Percentiles rank a stretch among this genome's conserved stretches.
Evolutionary conservation across 352 stramenopile genomes (phyloP).

Genomic region (Phytophthora tentaculata): DNA sequence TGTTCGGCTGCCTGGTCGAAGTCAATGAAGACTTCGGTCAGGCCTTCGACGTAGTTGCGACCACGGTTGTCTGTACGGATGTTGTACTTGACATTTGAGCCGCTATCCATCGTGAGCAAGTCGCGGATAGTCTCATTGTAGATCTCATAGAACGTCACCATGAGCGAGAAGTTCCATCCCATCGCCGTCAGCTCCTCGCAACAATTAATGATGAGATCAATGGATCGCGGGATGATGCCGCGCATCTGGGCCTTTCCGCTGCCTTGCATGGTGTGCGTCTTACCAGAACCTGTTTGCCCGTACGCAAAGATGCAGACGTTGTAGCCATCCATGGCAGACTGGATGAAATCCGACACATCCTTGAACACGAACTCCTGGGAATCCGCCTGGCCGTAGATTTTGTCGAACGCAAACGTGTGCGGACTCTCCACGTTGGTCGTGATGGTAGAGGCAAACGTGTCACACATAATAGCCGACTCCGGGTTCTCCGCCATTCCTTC

Average conservation of each 20-base stretch:
- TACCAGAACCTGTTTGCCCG: conserved; percentile 97
- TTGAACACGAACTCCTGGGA: conserved; percentile 97
- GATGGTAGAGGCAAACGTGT: conserved; percentile 78
- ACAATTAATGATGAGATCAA: conserved; percentile 92
- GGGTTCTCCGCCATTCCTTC: conserved; percentile 58
- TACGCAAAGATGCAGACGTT: conserved; percentile 99
- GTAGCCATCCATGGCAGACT: conserved; percentile 97
- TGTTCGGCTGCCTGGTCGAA: conserved; percentile 86
- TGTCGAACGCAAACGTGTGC: conserved; percentile 97
- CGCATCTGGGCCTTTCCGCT: conserved; percentile 95
- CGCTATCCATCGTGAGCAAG: conserved; percentile 85
- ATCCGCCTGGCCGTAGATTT: conserved; percentile 95
- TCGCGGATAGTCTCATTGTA: conserved; percentile 99
- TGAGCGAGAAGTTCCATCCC: conserved; percentile 96
- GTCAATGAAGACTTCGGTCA: conserved; percentile 84
- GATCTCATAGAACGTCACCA: conserved; percentile 99
- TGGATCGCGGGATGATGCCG: conserved; percentile 97
- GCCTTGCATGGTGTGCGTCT: conserved; percentile 99
- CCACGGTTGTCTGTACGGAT: conserved; percentile 84
- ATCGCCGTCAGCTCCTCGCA: conserved; percentile 74
- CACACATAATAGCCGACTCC: conserved; percentile 61
- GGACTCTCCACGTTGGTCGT: conserved; percentile 72
- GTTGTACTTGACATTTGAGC: conserved; percentile 63
- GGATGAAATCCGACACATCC: conserved; percentile 89
- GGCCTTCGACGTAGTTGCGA: conserved; percentile 88